These are phyloP conservation scores for Hydnomerulius pinastri DNA, from an alignment of 768 basidiomycete genomes.

Conservation along the genomic window DNA sequence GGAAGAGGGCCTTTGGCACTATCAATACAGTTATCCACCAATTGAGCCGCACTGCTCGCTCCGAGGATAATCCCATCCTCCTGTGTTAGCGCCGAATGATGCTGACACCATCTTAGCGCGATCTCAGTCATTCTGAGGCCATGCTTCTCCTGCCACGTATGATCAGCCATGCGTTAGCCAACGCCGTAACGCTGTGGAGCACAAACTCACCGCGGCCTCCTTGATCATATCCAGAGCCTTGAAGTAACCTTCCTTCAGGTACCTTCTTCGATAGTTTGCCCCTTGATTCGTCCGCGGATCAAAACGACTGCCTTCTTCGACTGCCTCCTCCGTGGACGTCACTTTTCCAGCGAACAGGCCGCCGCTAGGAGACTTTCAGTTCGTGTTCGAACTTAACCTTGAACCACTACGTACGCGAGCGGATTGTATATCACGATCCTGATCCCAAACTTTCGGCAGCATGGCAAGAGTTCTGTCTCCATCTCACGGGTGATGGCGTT, in stretches of 20 bases:
- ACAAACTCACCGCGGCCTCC: conserved; percentile 36
- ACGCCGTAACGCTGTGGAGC: background rate
- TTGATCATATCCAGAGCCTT: conserved; percentile 41
- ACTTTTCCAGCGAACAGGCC: conserved; percentile 46
- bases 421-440: conserved; percentile 36
- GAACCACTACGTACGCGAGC: conserved; percentile 27
- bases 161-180: background rate
- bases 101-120: conserved; percentile 40
- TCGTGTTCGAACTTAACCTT: background rate
- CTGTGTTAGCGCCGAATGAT: conserved; percentile 34
- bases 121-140: conserved; percentile 36
- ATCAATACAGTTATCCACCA: conserved; percentile 32
- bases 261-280: conserved; percentile 42
- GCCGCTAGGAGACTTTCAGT: background rate
- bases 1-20: conserved; percentile 46
- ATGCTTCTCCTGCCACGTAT: conserved; percentile 33
- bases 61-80: conserved; percentile 40
- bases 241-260: conserved; percentile 41
- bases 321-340: conserved; percentile 27
- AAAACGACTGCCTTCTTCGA: conserved; percentile 41
- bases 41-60: conserved; percentile 34
- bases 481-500: conserved; percentile 36
- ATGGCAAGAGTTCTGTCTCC: conserved; percentile 37
- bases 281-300: conserved; percentile 36
- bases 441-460: conserved; percentile 35